Conservation (phyloP, 495 filamentous ascomycete genomes). For the Friedmanniomyces simplex region DNA sequence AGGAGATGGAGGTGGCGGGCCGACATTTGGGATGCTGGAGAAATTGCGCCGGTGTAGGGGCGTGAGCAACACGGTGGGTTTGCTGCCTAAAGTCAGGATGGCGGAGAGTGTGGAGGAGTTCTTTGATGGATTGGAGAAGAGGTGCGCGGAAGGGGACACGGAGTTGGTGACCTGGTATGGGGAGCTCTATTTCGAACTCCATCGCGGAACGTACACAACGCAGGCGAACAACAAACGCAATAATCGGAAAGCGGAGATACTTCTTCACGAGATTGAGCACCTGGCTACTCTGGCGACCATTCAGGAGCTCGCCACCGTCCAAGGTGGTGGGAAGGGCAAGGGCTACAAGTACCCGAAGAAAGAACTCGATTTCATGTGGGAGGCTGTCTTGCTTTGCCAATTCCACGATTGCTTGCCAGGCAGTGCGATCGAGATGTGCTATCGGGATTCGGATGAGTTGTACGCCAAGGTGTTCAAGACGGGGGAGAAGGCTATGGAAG, state of each 20-base stretch:
- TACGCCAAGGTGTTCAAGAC: conserved; percentile 75
- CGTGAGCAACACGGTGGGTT: conserved; percentile 75
- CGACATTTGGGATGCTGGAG: conserved; percentile 87
- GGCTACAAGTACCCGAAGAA: conserved; percentile 83
- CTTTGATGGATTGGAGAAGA: conserved; percentile 65
- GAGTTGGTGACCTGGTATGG: conserved; percentile 95
- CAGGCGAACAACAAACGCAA: conserved; percentile 95
- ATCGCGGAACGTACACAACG: conserved; percentile 92
- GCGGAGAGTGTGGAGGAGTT: conserved; percentile 94
- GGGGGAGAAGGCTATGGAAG: conserved; percentile 58
- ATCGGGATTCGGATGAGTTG: conserved; percentile 79
- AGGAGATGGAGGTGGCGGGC: conserved; percentile 90
- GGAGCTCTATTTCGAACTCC: conserved; percentile 94
- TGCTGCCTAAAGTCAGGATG: conserved; percentile 78
- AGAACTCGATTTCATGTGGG: conserved; percentile 90
- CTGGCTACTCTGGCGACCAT: conserved; percentile 80
- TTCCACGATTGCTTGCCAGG: conserved; percentile 97
- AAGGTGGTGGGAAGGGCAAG: background rate
- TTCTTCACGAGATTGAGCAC: conserved; percentile 79
- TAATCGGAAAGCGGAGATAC: conserved; percentile 73
- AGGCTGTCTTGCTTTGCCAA: conserved; percentile 72
- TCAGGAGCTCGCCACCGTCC: conserved; percentile 23
- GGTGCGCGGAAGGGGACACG: conserved; percentile 55
- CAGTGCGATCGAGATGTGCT: conserved; percentile 94
- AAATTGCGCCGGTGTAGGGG: conserved; percentile 92